phyloP scores from a whole-genome alignment of 768 basidiomycete genomes.

The Leccinum arenicola region DNA sequence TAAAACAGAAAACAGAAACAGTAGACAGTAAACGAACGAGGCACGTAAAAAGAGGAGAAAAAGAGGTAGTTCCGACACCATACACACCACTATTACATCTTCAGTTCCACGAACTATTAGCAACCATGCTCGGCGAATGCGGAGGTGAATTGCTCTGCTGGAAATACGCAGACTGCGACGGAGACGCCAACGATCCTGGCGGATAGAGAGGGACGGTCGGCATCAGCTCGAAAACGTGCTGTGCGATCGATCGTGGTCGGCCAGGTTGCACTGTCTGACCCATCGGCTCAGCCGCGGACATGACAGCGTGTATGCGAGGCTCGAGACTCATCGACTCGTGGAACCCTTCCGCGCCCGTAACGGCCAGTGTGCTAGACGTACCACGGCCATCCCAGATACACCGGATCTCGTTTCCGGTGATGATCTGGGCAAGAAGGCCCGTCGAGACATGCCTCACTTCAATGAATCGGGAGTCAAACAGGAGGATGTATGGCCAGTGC shows the following conservation, averaged over 20 bases:
- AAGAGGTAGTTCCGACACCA: neutral
- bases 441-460: constrained; percentile 84
- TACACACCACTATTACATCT: neutral
- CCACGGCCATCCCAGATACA: constrained; percentile 90
- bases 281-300: constrained; percentile 52
- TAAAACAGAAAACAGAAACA: neutral
- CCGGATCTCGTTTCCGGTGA: constrained; percentile 75
- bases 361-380: constrained; percentile 24
- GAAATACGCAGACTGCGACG: constrained; percentile 51
- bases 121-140: constrained; percentile 47
- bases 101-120: constrained; percentile 24
- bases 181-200: constrained; percentile 49
- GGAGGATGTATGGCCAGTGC: constrained; percentile 83
- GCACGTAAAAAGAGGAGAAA: neutral
- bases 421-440: constrained; percentile 78
- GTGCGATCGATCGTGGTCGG: constrained; percentile 51
- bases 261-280: constrained; percentile 38
- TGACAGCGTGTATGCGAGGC: constrained; percentile 83
- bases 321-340: constrained; percentile 58
- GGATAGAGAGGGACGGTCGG: constrained; percentile 38
- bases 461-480: constrained; percentile 88
- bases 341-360: constrained; percentile 33
- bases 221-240: constrained; percentile 77
- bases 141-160: constrained; percentile 53
- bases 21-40: neutral